Percentiles rank a stretch among this genome's conserved stretches.
phyloP scores from a whole-genome alignment of 768 basidiomycete genomes.

The Leccinum subgranulosum region DNA sequence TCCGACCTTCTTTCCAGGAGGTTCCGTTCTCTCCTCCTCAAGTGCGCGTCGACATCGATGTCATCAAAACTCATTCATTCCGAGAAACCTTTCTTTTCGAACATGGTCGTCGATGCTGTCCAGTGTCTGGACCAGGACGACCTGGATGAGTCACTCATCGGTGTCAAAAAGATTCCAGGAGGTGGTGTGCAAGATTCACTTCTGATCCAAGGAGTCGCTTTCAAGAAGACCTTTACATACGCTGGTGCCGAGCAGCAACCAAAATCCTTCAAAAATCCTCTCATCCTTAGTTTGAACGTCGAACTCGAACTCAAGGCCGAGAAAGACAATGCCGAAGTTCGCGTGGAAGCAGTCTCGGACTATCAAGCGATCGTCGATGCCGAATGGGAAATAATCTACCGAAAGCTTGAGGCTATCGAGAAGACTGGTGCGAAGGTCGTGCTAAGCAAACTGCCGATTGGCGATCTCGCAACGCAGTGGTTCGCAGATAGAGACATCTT shows the following conservation, averaged over 20 bases:
- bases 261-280: conserved; percentile 84
- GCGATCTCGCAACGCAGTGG: conserved; percentile 98
- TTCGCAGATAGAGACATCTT: conserved; percentile 99
- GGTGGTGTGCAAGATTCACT: conserved; percentile 97
- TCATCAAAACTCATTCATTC: conserved; percentile 99
- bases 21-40: conserved; percentile 91
- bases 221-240: conserved; percentile 99
- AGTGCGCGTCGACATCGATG: conserved; percentile 99
- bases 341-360: conserved; percentile 94
- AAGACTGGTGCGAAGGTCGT: conserved; percentile 97
- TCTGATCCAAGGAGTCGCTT: conserved; percentile 86
- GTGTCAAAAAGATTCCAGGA: conserved; percentile 96
- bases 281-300: conserved; percentile 93
- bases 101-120: conserved; percentile 98
- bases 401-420: conserved; percentile 93
- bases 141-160: conserved; percentile 93
- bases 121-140: conserved; percentile 89
- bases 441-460: conserved; percentile 96
- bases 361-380: conserved; percentile 99
- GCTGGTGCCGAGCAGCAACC: conserved; percentile 99
- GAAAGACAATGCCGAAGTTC: conserved; percentile 98
- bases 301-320: conserved; percentile 99
- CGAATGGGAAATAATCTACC: conserved; percentile 99
- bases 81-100: conserved; percentile 97
- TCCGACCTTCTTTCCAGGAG: conserved; percentile 46